Evolutionary conservation across 768 basidiomycete genomes (phyloP), one percentile per base, ranked within the genome.

Genomic region (Saitozyma sp.): DNA sequence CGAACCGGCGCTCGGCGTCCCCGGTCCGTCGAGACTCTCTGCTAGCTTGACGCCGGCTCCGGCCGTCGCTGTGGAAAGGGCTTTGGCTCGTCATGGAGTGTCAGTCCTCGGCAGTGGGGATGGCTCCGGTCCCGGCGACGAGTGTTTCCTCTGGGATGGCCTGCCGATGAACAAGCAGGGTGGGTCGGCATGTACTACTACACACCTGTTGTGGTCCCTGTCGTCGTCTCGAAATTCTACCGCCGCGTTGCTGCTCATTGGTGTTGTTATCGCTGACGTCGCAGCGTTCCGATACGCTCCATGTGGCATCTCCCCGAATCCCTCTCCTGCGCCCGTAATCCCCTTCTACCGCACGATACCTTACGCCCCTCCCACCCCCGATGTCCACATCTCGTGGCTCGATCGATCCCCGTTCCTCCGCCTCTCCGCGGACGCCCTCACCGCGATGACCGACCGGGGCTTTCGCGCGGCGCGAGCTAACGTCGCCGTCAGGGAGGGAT

Each of bases 391-490:
- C 13, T 77, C 75, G 53, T 75, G 67, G 66, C 69, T 74, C 6
- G 78, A 79, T 49, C 58, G 78, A 11, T 79, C 78, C 0, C 43
- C 69, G 8, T 79, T 73, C 59, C 68, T 79, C 38, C 71, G 71
- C 11, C 17, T 78, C 11, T 76, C 74, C 0, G 60, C 65, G 6
- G 64, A 71, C 20, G 74, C 61, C 13, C 39, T 78, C 7, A 72
- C 76, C 0, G 68, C 65, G 20, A 82, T 85, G 1, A 91, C 94
- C 8, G 88, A 89, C 73, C 90, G 89, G 56, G 96, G 96, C 5
- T 98, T 92, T 78, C 83, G 95, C 29, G 91, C 90, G 69, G 92
- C 89, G 3, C 85, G 96, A 20, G 88, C 88, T 62, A 98, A 96
- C 78, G 88, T 91, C 1, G 90, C 92, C 0, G 84, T 98, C 19